Conservation (phyloP, 495 filamentous ascomycete genomes). For the Daldinia concentrica region DNA sequence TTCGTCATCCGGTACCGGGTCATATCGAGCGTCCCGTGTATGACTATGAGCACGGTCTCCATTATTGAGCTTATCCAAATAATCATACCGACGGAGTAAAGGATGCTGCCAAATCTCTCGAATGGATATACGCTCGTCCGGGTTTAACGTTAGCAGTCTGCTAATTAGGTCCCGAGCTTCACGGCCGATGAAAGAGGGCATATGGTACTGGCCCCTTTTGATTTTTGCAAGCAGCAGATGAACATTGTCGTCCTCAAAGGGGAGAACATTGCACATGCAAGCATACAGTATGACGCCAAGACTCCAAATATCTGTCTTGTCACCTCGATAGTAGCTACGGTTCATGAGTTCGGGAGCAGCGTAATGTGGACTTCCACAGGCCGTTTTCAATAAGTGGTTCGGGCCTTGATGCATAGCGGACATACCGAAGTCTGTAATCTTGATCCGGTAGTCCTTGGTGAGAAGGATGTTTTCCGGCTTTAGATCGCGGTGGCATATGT, state of each 20-base stretch:
- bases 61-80: constrained; percentile 63
- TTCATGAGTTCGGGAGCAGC: constrained; percentile 90
- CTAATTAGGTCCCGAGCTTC: constrained; percentile 83
- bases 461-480: constrained; percentile 98
- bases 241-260: constrained; percentile 76
- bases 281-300: constrained; percentile 91
- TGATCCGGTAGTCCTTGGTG: constrained; percentile 74
- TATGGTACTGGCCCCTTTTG: constrained; percentile 72
- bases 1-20: constrained; percentile 56
- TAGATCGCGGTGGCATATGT: constrained; percentile 94
- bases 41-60: constrained; percentile 36
- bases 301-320: constrained; percentile 91
- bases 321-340: constrained; percentile 77
- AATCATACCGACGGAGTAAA: constrained; percentile 80
- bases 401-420: constrained; percentile 84
- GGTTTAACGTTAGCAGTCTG: constrained; percentile 76
- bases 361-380: constrained; percentile 96
- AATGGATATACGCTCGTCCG: constrained; percentile 78
- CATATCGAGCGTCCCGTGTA: constrained; percentile 42
- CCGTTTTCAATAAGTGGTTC: constrained; percentile 78
- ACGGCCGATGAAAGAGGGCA: constrained; percentile 70
- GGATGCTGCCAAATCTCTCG: constrained; percentile 84
- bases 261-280: constrained; percentile 78
- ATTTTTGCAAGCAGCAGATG: constrained; percentile 70
- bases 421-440: constrained; percentile 98